These are phyloP conservation scores for Solanum chaucha DNA, from an alignment of 257 asterid species.

Conservation along the genomic window DNA sequence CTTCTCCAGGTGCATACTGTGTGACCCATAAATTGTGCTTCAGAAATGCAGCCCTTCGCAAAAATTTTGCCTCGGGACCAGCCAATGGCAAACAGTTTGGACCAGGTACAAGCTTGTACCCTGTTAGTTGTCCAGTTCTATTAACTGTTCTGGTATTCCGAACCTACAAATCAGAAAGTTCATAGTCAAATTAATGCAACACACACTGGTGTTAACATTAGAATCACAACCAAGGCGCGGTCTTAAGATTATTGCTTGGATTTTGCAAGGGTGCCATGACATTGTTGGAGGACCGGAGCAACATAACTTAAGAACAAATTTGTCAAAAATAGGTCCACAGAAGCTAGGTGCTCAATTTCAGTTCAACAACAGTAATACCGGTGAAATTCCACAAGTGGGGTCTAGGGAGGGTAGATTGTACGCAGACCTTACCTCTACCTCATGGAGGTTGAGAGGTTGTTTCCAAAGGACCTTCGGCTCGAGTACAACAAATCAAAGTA, in stretches of 20 bases:
- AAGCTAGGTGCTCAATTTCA: neutral
- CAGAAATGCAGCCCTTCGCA: constrained; percentile 81
- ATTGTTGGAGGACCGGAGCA: neutral
- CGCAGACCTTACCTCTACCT: too few species aligned
- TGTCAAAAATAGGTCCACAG: neutral
- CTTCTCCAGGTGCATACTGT: constrained; percentile 77
- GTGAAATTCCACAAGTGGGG: too few species aligned
- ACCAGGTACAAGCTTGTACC: constrained; percentile 86
- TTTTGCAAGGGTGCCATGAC: neutral
- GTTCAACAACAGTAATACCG: neutral
- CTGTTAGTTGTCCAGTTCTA: constrained; percentile 75
- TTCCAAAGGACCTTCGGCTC: too few species aligned
- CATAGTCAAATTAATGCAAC: neutral
- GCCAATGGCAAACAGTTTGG: constrained; percentile 84
- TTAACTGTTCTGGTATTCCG: constrained; percentile 81
- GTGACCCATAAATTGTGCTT: constrained; percentile 90
- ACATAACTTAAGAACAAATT: neutral
- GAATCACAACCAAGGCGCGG: neutral
- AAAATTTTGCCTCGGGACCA: constrained; percentile 72
- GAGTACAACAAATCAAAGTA: too few species aligned
- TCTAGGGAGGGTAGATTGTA: too few species aligned
- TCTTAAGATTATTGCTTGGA: neutral
- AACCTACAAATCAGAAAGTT: constrained; percentile 28
- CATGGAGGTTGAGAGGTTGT: too few species aligned
- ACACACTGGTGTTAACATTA: too few species aligned